phyloP scores from a whole-genome alignment of 805 yeast genomes.

The Lipomyces orientalis region DNA sequence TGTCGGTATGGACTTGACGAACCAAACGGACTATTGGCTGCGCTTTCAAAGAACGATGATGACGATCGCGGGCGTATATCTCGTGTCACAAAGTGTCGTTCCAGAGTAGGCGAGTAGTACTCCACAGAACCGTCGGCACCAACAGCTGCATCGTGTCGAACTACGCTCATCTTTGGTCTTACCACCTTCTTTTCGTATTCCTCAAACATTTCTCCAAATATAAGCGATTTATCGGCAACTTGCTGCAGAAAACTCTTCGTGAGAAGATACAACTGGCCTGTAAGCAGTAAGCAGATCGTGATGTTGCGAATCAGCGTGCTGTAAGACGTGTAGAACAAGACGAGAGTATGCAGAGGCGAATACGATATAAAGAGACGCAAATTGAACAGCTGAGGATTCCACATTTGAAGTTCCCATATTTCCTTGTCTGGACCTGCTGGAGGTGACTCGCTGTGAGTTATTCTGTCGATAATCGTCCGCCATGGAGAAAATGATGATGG shows the following conservation, averaged over 20 bases:
- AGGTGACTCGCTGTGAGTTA: neutral
- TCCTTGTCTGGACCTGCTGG: conserved; percentile 15
- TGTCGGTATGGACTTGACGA: neutral
- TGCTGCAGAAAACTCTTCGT: conserved; percentile 54
- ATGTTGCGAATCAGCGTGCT: conserved; percentile 43
- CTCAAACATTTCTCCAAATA: conserved; percentile 63
- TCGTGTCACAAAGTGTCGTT: conserved; percentile 36
- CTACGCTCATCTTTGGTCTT: conserved; percentile 59
- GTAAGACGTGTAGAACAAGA: conserved; percentile 50
- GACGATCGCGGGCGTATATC: conserved; percentile 35
- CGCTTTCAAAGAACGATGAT: neutral
- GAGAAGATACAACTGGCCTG: conserved; percentile 50
- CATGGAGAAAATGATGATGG: neutral
- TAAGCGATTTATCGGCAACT: conserved; percentile 62
- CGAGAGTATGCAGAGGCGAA: conserved; percentile 61
- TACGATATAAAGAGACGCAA: conserved; percentile 58
- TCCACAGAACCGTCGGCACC: conserved; percentile 45
- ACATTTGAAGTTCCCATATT: conserved; percentile 61
- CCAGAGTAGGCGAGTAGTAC: conserved; percentile 39
- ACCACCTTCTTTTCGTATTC: conserved; percentile 70
- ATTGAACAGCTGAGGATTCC: conserved; percentile 70
- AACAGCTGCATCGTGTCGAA: conserved; percentile 63
- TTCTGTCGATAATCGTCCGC: neutral
- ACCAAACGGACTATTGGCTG: neutral
- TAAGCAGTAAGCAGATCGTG: conserved; percentile 47